Base-by-base conservation (phyloP, 768 basidiomycete species). In the Pulveroboletus frians region DNA sequence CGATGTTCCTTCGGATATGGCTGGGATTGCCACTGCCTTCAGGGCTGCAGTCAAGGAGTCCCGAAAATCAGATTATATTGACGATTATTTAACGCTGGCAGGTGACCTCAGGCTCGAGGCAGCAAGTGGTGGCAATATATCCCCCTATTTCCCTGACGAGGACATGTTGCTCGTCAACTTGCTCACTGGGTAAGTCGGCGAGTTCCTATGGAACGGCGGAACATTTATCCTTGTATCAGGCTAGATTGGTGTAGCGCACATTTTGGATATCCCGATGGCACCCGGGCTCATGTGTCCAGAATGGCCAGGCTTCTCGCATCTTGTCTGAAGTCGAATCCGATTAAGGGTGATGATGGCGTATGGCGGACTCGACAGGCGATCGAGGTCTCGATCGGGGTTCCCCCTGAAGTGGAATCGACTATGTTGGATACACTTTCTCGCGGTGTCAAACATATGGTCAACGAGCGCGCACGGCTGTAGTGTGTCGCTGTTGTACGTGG, bases 311-410 rank as follows among this genome's bases (percentile, higher is more conserved):
- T 38, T 26, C 52, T 44, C 18, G 8, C 59, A 9, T 35, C 51
- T 9, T 30, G 44, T 20, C 55, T 57, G 34, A 43, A 46, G 29
- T 46, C 58, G 13, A 62, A 62, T 26, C 54, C 59, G 3, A 26
- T 34, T 13, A 55, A 53, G 20, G 50, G 55, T 8, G 49, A 49
- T 1, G 53, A 57, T 18, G 52, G 48, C 20, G 36, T 17, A 42
- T 53, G 50, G 50, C 40, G 27, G 15, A 6, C 48, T 20, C 45
- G 47, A 15, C 44, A 43, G 18, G 52, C 51, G 5, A n/a, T 59
- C 6, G 57, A 59, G 3, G 18, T 59, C 11, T 59, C 61, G 2
- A 51, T 62, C 23, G 61, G 61, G 2, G 54, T 53, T 32, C 56
- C 46, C 51, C 54, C 41, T 51, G 51, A 14, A 35, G 46, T 31